A percentile compares a stretch with the other conserved stretches of the same genome.
These are phyloP conservation scores for Fusarium temperatum DNA, from an alignment of 2,329 filamentous ascomycete genomes.

Conservation along the genomic window DNA sequence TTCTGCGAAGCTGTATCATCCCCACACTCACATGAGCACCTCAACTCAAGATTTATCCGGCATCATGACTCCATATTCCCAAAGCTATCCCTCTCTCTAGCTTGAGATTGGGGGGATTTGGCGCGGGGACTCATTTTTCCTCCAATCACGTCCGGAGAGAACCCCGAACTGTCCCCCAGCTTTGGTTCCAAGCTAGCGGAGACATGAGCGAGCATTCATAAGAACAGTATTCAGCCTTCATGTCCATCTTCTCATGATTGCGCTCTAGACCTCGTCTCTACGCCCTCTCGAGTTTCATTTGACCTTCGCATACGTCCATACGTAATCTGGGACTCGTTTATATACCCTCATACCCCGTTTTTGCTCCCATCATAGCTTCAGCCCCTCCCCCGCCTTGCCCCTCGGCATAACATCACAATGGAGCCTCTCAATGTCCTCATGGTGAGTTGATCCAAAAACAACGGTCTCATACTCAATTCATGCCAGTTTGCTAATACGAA, in stretches of 20 bases:
- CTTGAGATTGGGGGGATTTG: conserved; percentile 37
- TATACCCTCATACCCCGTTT: conserved; percentile 8
- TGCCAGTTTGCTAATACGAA: neutral
- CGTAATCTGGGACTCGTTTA: neutral
- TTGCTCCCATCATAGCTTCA: conserved; percentile 33
- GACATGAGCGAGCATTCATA: conserved; percentile 40
- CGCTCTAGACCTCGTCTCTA: neutral
- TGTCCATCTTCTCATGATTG: conserved; percentile 19
- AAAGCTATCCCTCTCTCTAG: neutral
- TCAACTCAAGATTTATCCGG: conserved; percentile 25
- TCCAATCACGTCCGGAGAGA: conserved; percentile 43
- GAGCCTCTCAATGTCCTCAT: conserved; percentile 74
- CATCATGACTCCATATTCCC: conserved; percentile 33
- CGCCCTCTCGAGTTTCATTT: neutral
- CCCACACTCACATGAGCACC: conserved; percentile 24
- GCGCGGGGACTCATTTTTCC: conserved; percentile 35
- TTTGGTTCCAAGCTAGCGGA: conserved; percentile 18
- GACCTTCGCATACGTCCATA: neutral
- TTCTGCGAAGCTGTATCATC: conserved; percentile 10
- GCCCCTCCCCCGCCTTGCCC: conserved; percentile 32
- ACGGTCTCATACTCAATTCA: neutral
- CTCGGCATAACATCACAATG: conserved; percentile 50
- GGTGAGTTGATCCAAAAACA: conserved; percentile 53
- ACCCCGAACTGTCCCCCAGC: conserved; percentile 33
- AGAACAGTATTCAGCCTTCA: conserved; percentile 20